phyloP scores from a whole-genome alignment of 2,329 filamentous ascomycete species.

The Exophiala sideris region DNA sequence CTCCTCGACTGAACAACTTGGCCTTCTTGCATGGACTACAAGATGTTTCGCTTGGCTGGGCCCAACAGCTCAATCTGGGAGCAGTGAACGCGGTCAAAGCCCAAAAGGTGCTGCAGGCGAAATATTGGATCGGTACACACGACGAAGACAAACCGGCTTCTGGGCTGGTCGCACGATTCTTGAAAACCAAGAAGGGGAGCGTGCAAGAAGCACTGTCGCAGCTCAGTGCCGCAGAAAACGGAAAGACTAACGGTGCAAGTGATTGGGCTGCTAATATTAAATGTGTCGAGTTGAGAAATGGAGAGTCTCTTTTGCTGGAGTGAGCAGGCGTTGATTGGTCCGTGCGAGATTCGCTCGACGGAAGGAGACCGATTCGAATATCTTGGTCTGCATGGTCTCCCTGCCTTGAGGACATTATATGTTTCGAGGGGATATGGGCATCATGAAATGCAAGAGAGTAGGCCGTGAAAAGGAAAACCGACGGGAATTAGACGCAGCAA shows the following conservation, averaged over 20 bases:
- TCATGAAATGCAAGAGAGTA: no score
- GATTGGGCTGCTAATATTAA: slow-evolving; percentile 41
- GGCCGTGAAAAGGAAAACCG: no score
- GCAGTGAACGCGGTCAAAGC: slow-evolving; percentile 59
- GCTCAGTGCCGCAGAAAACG: slow-evolving; percentile 39
- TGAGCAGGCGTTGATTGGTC: slow-evolving; percentile 26
- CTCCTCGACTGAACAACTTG: slow-evolving; percentile 50
- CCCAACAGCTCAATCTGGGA: slow-evolving; percentile 62
- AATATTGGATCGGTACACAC: slow-evolving; percentile 65
- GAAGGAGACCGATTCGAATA: no score
- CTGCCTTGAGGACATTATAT: no score
- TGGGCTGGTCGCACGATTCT: slow-evolving; percentile 34
- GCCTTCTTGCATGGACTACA: slow-evolving; percentile 64
- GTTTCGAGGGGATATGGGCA: no score
- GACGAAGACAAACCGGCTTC: slow-evolving; percentile 33
- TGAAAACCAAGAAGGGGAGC: slow-evolving; percentile 45
- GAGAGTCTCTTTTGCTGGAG: slow-evolving; percentile 52
- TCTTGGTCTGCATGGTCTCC: no score
- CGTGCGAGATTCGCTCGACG: no score
- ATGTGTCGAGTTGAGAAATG: slow-evolving; percentile 56
- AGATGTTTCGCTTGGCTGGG: slow-evolving; percentile 51
- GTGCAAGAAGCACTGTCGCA: slow-evolving; percentile 36
- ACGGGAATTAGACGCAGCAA: no score
- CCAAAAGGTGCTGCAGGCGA: slow-evolving; percentile 51
- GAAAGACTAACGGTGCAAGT: slow-evolving; percentile 28